These are phyloP conservation scores for Paracorniculantispora psalliotae DNA, from an alignment of 2,329 filamentous ascomycete genomes.

Conservation along the genomic window DNA sequence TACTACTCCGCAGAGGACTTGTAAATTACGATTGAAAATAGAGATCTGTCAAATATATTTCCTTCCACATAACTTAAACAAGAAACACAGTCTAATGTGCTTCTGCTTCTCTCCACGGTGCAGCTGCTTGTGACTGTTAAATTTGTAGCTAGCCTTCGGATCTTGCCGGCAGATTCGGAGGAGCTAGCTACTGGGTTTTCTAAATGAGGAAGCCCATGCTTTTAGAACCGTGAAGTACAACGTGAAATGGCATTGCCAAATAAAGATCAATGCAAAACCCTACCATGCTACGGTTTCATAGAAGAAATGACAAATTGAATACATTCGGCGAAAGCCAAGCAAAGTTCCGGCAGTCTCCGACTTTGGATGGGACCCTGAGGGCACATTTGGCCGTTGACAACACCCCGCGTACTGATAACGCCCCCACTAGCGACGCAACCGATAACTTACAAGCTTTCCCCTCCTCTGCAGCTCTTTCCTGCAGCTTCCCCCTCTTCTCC, in stretches of 20 bases:
- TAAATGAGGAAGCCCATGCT: too few species aligned
- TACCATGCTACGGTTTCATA: not conserved
- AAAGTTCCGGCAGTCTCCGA: not conserved
- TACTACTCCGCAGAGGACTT: conserved; percentile 7
- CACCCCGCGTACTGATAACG: not conserved
- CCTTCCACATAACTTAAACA: not conserved
- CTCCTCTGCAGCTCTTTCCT: not conserved
- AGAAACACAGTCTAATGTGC: not conserved
- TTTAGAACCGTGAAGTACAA: too few species aligned
- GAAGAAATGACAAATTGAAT: not conserved
- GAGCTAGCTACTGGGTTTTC: not conserved
- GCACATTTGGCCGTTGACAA: not conserved
- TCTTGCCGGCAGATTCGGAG: not conserved
- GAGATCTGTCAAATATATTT: conserved; percentile 4
- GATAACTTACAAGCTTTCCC: not conserved
- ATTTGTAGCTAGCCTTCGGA: not conserved
- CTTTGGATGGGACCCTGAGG: not conserved
- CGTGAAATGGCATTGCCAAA: too few species aligned
- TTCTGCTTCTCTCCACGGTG: too few species aligned
- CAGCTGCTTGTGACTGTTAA: not conserved
- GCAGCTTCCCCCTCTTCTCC: not conserved
- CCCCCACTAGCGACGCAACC: not conserved
- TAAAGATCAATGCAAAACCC: too few species aligned
- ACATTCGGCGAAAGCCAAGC: not conserved
- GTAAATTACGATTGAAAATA: conserved; percentile 14